phyloP scores from a whole-genome alignment of 371 early-diverging fungal genomes.

The Actinomortierella wolfii region DNA sequence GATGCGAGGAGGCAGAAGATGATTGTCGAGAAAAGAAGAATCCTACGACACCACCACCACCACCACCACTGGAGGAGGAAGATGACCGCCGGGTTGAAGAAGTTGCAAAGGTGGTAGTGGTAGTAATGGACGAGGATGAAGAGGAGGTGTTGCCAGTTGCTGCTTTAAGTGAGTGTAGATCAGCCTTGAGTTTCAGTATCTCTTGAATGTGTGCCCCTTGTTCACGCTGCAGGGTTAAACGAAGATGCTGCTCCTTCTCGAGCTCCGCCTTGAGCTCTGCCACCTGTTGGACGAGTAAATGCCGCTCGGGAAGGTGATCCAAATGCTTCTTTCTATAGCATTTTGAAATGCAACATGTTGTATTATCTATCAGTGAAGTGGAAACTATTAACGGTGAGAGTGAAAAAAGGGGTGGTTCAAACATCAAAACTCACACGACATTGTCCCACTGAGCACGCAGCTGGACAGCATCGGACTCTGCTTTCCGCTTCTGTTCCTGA shows the following conservation, averaged over 20 bases:
- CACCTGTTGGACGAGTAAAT: slow-evolving; percentile 20
- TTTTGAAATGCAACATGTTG: no score
- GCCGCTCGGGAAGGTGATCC: slow-evolving; percentile 36
- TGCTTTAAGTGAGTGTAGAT: background rate
- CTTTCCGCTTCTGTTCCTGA: slow-evolving; percentile 22
- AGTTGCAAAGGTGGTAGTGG: background rate
- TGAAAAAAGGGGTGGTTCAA: background rate
- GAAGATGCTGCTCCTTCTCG: slow-evolving; percentile 16
- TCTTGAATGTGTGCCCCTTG: background rate
- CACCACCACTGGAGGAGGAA: background rate
- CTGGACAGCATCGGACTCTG: slow-evolving; percentile 14
- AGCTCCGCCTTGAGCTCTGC: slow-evolving; percentile 17
- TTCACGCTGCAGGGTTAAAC: slow-evolving; percentile 20
- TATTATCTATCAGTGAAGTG: background rate
- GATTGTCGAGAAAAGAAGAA: no score
- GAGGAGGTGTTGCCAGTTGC: background rate
- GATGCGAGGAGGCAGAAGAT: no score
- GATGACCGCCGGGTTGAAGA: background rate
- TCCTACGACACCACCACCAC: no score
- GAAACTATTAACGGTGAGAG: background rate
- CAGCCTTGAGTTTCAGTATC: no score
- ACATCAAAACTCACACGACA: slow-evolving; percentile 15
- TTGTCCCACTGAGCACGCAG: slow-evolving; percentile 19
- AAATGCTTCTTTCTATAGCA: slow-evolving; percentile 26
- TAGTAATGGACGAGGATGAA: background rate